Conservation (phyloP, 2,329 filamentous ascomycete genomes). For the Alternaria alternata region DNA sequence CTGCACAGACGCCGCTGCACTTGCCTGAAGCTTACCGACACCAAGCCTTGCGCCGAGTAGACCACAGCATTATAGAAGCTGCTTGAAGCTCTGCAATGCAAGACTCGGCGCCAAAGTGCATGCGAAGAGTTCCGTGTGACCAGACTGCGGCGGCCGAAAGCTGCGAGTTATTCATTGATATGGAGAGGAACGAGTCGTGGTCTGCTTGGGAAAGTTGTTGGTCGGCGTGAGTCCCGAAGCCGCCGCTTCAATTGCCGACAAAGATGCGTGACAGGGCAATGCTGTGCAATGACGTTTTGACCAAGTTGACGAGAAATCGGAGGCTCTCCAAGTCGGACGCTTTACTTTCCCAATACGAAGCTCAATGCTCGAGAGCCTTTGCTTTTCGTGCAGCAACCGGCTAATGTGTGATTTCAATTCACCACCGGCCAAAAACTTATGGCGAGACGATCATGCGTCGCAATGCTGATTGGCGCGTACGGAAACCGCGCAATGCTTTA, state of each 20-base stretch:
- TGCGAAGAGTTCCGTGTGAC: neutral
- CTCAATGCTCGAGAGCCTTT: neutral
- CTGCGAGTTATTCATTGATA: neutral
- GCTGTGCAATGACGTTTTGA: neutral
- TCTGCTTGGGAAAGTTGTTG: neutral
- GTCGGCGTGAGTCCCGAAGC: neutral
- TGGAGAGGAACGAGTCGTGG: neutral
- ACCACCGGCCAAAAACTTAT: neutral
- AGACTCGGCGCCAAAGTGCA: neutral
- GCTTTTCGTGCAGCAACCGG: neutral
- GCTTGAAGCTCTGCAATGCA: neutral
- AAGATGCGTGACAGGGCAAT: neutral
- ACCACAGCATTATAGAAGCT: neutral
- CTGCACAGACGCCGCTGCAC: neutral
- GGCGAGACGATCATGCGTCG: neutral
- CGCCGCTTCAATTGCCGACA: slow-evolving; percentile 2
- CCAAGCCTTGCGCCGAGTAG: neutral
- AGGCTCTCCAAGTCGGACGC: neutral
- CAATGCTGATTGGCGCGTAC: neutral
- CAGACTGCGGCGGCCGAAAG: neutral
- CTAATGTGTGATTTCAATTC: neutral
- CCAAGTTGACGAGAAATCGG: neutral
- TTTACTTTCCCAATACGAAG: neutral
- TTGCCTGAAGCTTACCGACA: slow-evolving; percentile 1
- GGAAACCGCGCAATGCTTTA: too few species aligned